phyloP scores from a whole-genome alignment of 2,329 filamentous ascomycete genomes.

The Pseudopyricularia javanii region DNA sequence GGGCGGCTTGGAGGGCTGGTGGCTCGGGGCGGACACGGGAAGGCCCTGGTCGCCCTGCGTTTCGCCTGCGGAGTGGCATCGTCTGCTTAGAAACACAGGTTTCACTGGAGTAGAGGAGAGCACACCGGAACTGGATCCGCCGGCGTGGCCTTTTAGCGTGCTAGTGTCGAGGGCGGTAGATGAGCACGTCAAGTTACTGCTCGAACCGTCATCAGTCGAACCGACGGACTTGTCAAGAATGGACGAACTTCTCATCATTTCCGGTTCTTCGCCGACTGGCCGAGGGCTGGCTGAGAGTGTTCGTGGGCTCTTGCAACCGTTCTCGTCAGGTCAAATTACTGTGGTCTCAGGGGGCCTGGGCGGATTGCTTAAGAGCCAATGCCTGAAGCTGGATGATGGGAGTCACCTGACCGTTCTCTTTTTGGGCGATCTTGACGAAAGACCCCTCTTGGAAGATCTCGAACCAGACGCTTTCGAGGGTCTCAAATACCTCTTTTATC shows the following conservation, averaged over 20 bases:
- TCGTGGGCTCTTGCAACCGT: background rate
- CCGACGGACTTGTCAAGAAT: background rate
- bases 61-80: slow-evolving; percentile 10
- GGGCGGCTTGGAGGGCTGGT: slow-evolving; percentile 9
- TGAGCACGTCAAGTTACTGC: slow-evolving; percentile 8
- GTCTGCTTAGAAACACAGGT: slow-evolving; percentile 8
- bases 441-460: background rate
- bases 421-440: background rate
- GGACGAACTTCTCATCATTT: background rate
- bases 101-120: background rate
- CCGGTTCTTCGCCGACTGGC: background rate
- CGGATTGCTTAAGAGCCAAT: background rate
- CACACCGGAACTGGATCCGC: background rate
- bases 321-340: background rate
- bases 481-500: background rate
- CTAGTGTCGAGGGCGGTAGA: slow-evolving; percentile 13
- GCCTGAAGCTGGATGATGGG: background rate
- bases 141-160: slow-evolving; percentile 3
- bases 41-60: slow-evolving; percentile 5
- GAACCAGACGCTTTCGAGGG: background rate
- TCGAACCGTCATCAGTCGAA: slow-evolving; percentile 7
- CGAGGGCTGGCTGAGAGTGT: background rate
- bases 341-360: background rate
- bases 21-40: slow-evolving; percentile 7
- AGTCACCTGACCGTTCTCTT: background rate